Conservation (phyloP, 495 filamentous ascomycete species). For the Aspergillus indologenus region DNA sequence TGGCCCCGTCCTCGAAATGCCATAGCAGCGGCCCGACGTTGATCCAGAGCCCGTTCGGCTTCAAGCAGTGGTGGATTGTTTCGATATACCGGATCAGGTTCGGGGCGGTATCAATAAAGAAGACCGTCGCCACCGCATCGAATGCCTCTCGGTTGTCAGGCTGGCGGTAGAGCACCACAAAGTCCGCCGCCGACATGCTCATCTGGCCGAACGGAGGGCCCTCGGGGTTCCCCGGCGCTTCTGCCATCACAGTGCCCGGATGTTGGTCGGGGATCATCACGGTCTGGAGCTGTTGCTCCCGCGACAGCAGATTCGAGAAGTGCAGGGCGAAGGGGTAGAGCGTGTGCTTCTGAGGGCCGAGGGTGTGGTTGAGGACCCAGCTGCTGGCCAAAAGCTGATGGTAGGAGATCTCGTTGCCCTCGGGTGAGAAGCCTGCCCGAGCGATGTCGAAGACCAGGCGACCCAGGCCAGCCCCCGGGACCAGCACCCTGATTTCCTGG, state of each 20-base stretch:
- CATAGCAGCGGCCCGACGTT: conserved; percentile 90
- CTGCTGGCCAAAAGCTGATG: conserved; percentile 85
- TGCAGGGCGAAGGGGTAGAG: conserved; percentile 77
- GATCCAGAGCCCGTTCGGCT: conserved; percentile 74
- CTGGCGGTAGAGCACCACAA: conserved; percentile 69
- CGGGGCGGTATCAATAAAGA: conserved; percentile 96
- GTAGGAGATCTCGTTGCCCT: conserved; percentile 96
- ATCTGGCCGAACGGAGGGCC: conserved; percentile 47
- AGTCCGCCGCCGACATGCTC: conserved; percentile 85
- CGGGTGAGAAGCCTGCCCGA: conserved; percentile 65
- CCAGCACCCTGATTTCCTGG: conserved; percentile 60
- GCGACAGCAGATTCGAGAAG: conserved; percentile 73
- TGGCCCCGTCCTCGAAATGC: conserved; percentile 68
- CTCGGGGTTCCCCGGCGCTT: conserved; percentile 23
- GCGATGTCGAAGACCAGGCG: conserved; percentile 85
- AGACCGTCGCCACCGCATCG: conserved; percentile 83
- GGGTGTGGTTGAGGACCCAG: conserved; percentile 79
- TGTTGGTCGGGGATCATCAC: conserved; percentile 77
- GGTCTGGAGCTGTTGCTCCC: conserved; percentile 66
- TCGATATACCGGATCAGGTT: conserved; percentile 88
- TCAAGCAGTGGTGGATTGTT: conserved; percentile 73
- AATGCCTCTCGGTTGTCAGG: conserved; percentile 57
- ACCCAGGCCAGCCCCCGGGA: conserved; percentile 87
- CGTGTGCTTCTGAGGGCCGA: conserved; percentile 37
- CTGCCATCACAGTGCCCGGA: conserved; percentile 53